phyloP scores from a whole-genome alignment of 345 rosid genomes.

The Citrus mangshanensis region DNA sequence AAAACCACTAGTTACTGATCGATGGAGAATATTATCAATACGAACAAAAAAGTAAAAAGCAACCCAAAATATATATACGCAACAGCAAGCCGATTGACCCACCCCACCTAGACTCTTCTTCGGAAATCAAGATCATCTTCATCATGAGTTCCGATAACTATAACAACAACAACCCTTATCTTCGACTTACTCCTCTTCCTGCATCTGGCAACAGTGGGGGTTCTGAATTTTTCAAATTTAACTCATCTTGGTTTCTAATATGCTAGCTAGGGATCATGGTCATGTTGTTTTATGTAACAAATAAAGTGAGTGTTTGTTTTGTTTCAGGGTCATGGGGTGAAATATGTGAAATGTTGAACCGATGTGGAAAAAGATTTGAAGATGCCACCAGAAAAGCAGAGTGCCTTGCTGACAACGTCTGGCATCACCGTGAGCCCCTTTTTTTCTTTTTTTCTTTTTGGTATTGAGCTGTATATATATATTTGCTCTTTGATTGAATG shows the following conservation, averaged over 20 bases:
- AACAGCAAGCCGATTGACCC: no score
- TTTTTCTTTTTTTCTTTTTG: not conserved
- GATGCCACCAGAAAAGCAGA: slow-evolving; percentile 59
- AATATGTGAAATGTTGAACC: slow-evolving; percentile 46
- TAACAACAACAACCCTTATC: slow-evolving; percentile 36
- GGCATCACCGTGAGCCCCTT: slow-evolving; percentile 48
- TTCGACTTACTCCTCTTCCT: slow-evolving; percentile 31
- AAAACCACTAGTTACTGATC: not conserved
- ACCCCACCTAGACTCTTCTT: not conserved
- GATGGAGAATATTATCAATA: no score
- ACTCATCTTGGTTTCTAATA: not conserved
- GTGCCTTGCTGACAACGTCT: slow-evolving; percentile 48
- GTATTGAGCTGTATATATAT: not conserved
- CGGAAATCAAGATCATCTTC: not conserved
- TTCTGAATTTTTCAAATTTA: not conserved
- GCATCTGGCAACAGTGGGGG: slow-evolving; percentile 38
- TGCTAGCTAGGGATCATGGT: not conserved
- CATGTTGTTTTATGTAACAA: not conserved
- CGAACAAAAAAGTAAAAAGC: no score
- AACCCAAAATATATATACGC: no score
- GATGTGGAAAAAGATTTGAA: slow-evolving; percentile 60
- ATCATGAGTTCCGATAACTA: slow-evolving; percentile 14
- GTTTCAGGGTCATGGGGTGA: slow-evolving; percentile 51
- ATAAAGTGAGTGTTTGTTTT: not conserved
- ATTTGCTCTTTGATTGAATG: not conserved